phyloP scores from a whole-genome alignment of 2,329 filamentous ascomycete species.

The Diaporthe humulicola region DNA sequence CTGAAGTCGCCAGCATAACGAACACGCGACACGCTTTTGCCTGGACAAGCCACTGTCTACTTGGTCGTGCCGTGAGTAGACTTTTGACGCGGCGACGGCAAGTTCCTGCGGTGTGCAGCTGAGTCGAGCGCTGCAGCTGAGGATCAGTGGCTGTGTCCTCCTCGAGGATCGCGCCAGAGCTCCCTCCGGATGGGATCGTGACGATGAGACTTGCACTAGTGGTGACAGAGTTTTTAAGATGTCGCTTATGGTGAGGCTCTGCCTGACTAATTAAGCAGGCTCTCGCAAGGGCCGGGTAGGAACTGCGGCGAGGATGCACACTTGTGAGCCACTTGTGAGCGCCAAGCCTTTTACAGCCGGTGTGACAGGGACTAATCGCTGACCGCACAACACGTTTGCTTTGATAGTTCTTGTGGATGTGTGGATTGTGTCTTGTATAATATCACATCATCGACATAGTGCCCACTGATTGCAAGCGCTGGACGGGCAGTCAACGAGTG shows the following conservation, averaged over 20 bases:
- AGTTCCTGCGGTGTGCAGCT: background rate
- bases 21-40: constrained; percentile 4
- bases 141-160: constrained; percentile 8
- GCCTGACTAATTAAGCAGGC: background rate
- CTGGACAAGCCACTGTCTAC: background rate
- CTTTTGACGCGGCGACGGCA: constrained; percentile 7
- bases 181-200: background rate
- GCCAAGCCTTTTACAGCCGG: constrained; percentile 22
- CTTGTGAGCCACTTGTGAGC: constrained; percentile 18
- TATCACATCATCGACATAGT: background rate
- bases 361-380: background rate
- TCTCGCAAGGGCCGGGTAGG: background rate
- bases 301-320: background rate
- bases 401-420: background rate
- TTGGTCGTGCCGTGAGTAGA: background rate
- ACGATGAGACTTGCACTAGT: constrained; percentile 21
- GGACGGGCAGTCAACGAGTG: background rate
- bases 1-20: background rate
- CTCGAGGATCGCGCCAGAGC: background rate
- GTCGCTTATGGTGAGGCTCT: background rate
- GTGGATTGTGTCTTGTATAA: background rate
- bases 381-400: background rate
- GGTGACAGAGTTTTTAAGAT: background rate
- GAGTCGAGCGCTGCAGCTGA: constrained; percentile 20
- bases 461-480: background rate